Base-by-base conservation (phyloP, 106 monocot genomes). In the Acorus gramineus region DNA sequence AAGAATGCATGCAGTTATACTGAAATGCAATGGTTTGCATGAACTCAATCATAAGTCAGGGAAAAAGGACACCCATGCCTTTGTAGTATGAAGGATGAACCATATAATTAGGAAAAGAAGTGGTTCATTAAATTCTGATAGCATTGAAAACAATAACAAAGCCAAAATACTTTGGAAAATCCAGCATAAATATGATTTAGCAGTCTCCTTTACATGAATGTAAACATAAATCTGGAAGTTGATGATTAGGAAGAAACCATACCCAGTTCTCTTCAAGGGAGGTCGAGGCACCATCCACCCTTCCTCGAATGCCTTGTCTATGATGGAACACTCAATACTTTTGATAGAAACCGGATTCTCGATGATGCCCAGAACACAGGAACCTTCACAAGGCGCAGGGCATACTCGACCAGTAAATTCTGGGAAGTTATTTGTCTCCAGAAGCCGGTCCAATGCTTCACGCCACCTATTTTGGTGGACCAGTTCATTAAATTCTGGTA, bases 381-480 rank as follows among this genome's bases (percentile, higher is more conserved):
- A 85, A 49, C 98, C 98, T 73, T 98, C 98, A 64, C 98, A 98
- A 7, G 98, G 98, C 46, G 98, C 92, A 46, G 98, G 98, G 56
- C 98, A 98, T 11, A 98, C 98, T 44, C 98, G 80, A 3, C 98
- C 98, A 46, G 98, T 98, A 64, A 98, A 98, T 66, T 98, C 98
- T 42, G 98, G 98, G 44, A 98, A 98, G 79, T 98, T 98, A 76
- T 98, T 92, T n/a, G 98, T 98, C 76, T 98, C 98, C 45, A 92
- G 77, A 67, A 98, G 84, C 57, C 98, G 74, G 55, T 98, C 98
- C 70, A 98, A 66, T 48, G 98, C 98, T 73, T 92, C 98, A 62
- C 77, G 92, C 98, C 92, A 92, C 53, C 88, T 78, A 66, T 89
- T 81, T 57, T 92, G 98, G 74, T 98, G 85, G 55, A 98, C 98